These are phyloP conservation scores for Salix brachista DNA, from an alignment of 345 rosid genomes.

Conservation along the genomic window DNA sequence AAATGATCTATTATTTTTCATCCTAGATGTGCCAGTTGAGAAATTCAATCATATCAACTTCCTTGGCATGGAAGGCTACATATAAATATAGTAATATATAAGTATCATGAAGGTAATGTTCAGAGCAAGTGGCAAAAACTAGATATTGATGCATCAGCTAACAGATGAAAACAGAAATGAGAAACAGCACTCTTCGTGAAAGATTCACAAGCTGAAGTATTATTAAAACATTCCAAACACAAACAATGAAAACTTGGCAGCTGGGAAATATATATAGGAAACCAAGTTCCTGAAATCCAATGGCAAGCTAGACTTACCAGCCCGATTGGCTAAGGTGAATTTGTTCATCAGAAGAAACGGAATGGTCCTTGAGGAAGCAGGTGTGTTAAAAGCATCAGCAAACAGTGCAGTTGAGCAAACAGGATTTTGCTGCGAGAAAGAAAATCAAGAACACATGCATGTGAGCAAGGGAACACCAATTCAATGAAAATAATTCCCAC, in stretches of 20 bases:
- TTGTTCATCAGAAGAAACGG: conserved; percentile 23
- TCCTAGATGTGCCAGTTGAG: background rate
- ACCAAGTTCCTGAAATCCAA: background rate
- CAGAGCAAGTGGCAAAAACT: background rate
- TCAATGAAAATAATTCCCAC: background rate
- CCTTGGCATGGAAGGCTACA: background rate
- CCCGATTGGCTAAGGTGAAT: conserved; percentile 30
- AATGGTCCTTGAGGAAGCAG: conserved; percentile 18
- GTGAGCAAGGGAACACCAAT: background rate
- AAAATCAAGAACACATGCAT: background rate
- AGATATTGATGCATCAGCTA: background rate
- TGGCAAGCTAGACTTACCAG: conserved; percentile 30
- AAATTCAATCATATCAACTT: background rate
- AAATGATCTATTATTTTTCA: background rate
- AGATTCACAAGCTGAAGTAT: background rate
- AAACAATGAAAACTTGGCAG: background rate
- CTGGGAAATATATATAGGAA: background rate
- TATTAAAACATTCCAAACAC: background rate
- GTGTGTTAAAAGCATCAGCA: conserved; percentile 30
- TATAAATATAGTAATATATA: background rate
- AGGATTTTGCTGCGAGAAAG: conserved; percentile 32
- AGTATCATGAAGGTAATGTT: background rate
- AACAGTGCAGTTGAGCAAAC: conserved; percentile 24
- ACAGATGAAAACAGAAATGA: background rate
- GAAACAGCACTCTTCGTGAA: background rate